These are phyloP conservation scores for Ottelia alismoides DNA, from an alignment of 106 monocot genomes.

Conservation along the genomic window DNA sequence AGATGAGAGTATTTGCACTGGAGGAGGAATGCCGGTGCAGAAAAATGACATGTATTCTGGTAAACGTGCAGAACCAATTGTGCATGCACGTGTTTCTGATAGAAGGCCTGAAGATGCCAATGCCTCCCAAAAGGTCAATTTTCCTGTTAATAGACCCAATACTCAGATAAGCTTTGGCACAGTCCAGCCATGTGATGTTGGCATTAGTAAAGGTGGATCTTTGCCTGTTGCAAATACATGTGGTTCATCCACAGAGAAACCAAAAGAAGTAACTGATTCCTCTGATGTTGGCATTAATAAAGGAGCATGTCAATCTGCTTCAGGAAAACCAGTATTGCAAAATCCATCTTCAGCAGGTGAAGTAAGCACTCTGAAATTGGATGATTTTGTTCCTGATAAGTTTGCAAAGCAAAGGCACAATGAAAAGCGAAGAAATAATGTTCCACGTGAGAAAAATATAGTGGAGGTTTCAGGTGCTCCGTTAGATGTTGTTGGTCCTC, in stretches of 20 bases:
- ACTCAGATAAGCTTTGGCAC: background rate
- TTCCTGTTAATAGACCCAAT: too few relatives aligned
- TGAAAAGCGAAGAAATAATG: slow-evolving; percentile 10
- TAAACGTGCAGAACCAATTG: background rate
- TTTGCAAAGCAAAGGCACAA: too few relatives aligned
- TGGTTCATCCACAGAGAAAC: too few relatives aligned
- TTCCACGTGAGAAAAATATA: slow-evolving; percentile 14
- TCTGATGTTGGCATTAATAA: too few relatives aligned
- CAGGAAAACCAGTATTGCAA: background rate
- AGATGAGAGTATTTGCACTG: background rate
- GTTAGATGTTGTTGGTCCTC: slow-evolving; percentile 3
- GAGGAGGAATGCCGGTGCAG: background rate
- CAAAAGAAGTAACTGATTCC: too few relatives aligned
- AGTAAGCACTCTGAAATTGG: too few relatives aligned
- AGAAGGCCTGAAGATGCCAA: too few relatives aligned
- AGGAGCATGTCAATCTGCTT: background rate
- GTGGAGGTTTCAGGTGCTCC: slow-evolving; percentile 13
- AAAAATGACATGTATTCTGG: background rate
- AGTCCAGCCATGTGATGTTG: slow-evolving; percentile 3
- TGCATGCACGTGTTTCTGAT: background rate
- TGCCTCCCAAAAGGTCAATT: too few relatives aligned
- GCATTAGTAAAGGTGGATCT: slow-evolving; percentile 1
- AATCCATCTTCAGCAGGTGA: background rate
- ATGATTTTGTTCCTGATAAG: too few relatives aligned
- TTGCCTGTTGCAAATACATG: slow-evolving; percentile 31